A percentile compares a stretch with the other conserved stretches of the same genome.
Conservation (phyloP, 1,284 basidiomycete species). For the Sporisorium iseilematis-ciliati region DNA sequence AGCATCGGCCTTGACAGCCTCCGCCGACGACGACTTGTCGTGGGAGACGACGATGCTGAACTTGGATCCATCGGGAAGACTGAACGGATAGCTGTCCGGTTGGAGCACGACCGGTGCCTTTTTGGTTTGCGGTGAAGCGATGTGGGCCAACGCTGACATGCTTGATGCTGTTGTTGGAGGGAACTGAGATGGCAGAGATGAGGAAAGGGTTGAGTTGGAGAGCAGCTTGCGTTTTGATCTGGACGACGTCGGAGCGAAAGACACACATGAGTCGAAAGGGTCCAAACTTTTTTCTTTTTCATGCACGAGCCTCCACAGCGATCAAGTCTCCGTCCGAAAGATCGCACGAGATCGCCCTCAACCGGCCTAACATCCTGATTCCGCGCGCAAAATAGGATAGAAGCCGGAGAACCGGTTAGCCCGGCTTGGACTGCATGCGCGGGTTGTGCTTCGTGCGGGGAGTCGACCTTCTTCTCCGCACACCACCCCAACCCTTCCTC, state of each 20-base stretch:
- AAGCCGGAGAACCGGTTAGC: constrained; percentile 2
- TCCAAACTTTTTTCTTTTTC: neutral
- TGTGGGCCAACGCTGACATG: constrained; percentile 46
- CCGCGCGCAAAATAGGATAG: neutral
- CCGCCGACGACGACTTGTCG: constrained; percentile 11
- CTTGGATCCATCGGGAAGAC: constrained; percentile 41
- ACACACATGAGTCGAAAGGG: constrained; percentile 2
- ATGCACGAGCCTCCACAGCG: neutral
- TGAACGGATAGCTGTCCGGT: constrained; percentile 28
- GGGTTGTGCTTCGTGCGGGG: neutral
- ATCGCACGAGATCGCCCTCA: no score
- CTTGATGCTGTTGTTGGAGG: neutral
- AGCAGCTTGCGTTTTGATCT: no score
- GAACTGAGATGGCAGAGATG: neutral
- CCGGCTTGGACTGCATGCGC: neutral
- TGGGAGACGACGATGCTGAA: constrained; percentile 45
- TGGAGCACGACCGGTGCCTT: constrained; percentile 32
- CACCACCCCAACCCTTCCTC: neutral
- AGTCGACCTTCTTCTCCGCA: neutral
- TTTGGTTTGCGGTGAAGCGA: constrained; percentile 40
- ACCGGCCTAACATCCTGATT: neutral
- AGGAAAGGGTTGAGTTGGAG: no score
- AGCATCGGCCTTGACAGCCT: neutral
- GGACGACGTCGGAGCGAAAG: no score
- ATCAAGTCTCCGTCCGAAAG: no score